Percentiles rank a stretch among this genome's conserved stretches.
Conservation (phyloP, 176 grass and related monocot species). For the Musa acuminata region DNA sequence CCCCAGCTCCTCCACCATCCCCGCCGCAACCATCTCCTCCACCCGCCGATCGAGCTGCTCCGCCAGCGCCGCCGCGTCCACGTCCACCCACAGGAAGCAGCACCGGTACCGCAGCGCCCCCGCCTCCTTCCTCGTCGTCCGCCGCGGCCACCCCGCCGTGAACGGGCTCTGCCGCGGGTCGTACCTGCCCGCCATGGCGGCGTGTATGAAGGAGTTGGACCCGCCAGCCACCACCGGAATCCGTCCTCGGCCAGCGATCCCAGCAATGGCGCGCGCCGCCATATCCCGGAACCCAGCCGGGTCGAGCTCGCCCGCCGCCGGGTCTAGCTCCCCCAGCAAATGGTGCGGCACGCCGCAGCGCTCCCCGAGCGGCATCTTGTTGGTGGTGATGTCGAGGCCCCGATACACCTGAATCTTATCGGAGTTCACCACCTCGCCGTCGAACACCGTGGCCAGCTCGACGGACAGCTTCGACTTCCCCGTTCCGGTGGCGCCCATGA, state of each 20-base stretch:
- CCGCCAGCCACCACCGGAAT: conserved; percentile 60
- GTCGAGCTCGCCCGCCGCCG: conserved; percentile 44
- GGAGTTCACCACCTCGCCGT: conserved; percentile 64
- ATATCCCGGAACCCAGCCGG: conserved; percentile 26
- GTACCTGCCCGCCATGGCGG: conserved; percentile 31
- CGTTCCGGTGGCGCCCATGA: conserved; percentile 65
- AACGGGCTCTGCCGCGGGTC: conserved; percentile 29
- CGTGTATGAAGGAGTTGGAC: conserved; percentile 74
- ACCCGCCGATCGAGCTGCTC: conserved; percentile 61
- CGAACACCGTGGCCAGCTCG: conserved; percentile 33
- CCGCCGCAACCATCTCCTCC: conserved; percentile 54
- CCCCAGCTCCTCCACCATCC: conserved; percentile 61
- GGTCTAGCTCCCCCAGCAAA: conserved; percentile 42
- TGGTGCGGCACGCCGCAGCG: conserved; percentile 64
- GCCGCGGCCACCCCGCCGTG: neutral
- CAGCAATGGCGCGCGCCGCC: conserved; percentile 3
- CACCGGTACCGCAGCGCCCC: conserved; percentile 29
- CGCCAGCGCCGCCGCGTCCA: conserved; percentile 32
- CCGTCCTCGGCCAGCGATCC: conserved; percentile 13
- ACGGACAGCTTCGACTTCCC: conserved; percentile 79
- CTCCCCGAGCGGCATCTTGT: conserved; percentile 43
- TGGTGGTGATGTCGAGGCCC: conserved; percentile 72
- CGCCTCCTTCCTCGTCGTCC: conserved; percentile 9
- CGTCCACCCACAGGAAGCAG: conserved; percentile 71
- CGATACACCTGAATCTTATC: conserved; percentile 76